These are phyloP conservation scores for Termitomyces sp. DNA, from an alignment of 768 basidiomycete species.

Conservation along the genomic window DNA sequence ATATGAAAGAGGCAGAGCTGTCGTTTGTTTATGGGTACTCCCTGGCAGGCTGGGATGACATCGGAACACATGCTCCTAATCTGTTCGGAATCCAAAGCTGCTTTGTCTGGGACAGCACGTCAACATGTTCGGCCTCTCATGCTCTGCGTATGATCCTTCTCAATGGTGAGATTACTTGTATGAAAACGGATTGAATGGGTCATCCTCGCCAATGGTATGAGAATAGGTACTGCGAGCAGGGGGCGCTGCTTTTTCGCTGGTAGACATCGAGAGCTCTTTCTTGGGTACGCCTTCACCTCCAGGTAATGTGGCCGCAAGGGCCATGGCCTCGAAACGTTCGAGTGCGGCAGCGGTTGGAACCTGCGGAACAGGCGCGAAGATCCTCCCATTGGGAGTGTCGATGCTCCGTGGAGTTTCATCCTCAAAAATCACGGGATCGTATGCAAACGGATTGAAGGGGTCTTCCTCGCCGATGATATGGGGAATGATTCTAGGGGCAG, in stretches of 20 bases:
- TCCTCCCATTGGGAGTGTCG: background rate
- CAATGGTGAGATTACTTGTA: background rate
- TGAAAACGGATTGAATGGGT: slow-evolving; percentile 6
- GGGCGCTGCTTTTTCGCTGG: background rate
- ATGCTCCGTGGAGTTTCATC: background rate
- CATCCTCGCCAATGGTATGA: background rate
- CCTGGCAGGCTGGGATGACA: background rate
- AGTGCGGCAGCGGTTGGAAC: background rate
- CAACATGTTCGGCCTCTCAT: background rate
- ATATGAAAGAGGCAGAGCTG: background rate
- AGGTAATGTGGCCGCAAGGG: background rate
- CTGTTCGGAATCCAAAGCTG: background rate
- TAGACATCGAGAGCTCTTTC: background rate
- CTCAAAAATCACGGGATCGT: background rate
- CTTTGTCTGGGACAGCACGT: background rate
- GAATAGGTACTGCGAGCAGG: background rate
- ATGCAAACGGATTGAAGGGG: slow-evolving; percentile 4
- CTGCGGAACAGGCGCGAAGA: slow-evolving; percentile 9
- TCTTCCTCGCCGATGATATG: background rate
- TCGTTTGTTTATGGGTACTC: background rate
- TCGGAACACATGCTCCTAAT: background rate
- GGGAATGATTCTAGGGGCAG: background rate
- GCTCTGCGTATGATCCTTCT: too few species aligned
- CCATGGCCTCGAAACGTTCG: slow-evolving; percentile 3
- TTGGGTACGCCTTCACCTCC: background rate